Percentiles rank a stretch among this genome's conserved stretches.
Conservation (phyloP, 768 basidiomycete genomes). For the Tubosaeta sp. region DNA sequence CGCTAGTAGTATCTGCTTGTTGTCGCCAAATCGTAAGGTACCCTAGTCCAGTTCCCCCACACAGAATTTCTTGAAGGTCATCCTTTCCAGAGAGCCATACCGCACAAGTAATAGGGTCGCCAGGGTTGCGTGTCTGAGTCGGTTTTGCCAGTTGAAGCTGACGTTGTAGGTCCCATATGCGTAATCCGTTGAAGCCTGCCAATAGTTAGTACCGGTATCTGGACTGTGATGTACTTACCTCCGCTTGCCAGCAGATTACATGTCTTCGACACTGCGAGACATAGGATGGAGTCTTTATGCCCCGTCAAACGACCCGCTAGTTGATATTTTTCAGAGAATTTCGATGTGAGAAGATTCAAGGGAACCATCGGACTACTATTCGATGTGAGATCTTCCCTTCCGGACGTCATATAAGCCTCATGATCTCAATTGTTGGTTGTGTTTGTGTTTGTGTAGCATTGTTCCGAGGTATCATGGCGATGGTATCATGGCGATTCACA, state of each 20-base stretch:
- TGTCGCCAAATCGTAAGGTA: conserved; percentile 6
- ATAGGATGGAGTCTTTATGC: no score
- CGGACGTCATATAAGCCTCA: no score
- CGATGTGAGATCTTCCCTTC: no score
- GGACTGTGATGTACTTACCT: neutral
- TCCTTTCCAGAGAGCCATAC: conserved; percentile 3
- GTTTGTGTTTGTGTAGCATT: no score
- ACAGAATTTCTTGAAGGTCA: neutral
- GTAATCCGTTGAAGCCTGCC: conserved; percentile 1
- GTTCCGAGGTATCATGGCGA: no score
- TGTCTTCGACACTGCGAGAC: no score
- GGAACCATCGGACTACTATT: no score
- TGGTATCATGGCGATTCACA: no score
- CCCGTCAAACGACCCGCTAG: no score
- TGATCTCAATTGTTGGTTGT: no score
- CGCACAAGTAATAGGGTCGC: conserved; percentile 5
- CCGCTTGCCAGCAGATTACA: conserved; percentile 1
- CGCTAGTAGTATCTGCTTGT: neutral
- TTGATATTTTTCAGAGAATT: no score
- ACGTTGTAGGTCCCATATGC: conserved; percentile 6
- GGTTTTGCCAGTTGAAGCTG: neutral
- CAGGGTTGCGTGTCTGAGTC: neutral
- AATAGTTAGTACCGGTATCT: neutral
- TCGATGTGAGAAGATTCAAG: no score
- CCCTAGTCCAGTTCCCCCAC: conserved; percentile 5